A percentile compares a stretch with the other conserved stretches of the same genome.
These are phyloP conservation scores for Penicillium parvum DNA, from an alignment of 495 filamentous ascomycete genomes.

Conservation along the genomic window DNA sequence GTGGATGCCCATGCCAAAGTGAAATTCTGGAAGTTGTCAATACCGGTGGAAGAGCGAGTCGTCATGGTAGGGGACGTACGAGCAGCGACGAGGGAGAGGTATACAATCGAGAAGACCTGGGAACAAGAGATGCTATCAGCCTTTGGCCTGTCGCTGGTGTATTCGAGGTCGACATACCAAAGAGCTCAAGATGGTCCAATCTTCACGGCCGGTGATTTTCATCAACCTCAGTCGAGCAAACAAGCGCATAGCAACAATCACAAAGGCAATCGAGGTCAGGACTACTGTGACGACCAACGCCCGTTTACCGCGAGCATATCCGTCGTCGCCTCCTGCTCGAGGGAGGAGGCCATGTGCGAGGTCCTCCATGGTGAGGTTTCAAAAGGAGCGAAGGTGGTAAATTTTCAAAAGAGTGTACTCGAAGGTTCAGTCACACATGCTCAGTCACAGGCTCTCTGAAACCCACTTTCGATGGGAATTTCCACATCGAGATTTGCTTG, in stretches of 20 bases:
- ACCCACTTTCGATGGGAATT: not conserved
- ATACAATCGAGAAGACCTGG: conserved; percentile 26
- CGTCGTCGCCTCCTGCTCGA: conserved; percentile 17
- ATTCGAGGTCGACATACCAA: conserved; percentile 23
- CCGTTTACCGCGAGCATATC: conserved; percentile 22
- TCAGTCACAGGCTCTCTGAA: not conserved
- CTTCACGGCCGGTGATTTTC: conserved; percentile 35
- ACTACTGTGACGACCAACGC: conserved; percentile 37
- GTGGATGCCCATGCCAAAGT: conserved; percentile 31
- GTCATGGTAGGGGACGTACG: conserved; percentile 17
- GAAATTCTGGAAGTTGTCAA: conserved; percentile 19
- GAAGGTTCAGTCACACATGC: not conserved
- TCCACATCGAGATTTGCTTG: not conserved
- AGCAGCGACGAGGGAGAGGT: conserved; percentile 31
- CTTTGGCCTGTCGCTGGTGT: too few relatives aligned
- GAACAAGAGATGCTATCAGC: not conserved
- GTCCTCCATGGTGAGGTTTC: conserved; percentile 17
- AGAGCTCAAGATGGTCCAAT: conserved; percentile 32
- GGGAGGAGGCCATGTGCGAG: conserved; percentile 15
- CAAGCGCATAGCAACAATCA: conserved; percentile 32
- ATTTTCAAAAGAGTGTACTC: conserved; percentile 1
- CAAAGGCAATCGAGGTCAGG: conserved; percentile 24
- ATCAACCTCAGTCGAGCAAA: conserved; percentile 34
- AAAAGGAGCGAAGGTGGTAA: conserved; percentile 3
- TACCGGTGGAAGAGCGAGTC: not conserved